These are phyloP conservation scores for Ochromonas danica DNA, from an alignment of 108 stramenopile species.

Conservation along the genomic window DNA sequence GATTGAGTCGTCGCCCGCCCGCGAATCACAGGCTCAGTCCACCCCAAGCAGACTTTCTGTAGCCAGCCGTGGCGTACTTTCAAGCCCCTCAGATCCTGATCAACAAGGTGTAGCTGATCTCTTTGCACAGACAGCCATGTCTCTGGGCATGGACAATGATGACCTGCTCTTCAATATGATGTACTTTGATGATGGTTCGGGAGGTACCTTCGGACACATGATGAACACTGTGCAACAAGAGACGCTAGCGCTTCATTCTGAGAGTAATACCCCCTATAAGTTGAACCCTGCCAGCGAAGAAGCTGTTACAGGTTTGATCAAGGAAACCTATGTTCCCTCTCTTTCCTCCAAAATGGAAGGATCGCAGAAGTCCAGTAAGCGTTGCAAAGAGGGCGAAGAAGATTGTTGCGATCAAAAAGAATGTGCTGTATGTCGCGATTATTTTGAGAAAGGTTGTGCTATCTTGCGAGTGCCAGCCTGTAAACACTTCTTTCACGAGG, in stretches of 20 bases:
- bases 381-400: background rate
- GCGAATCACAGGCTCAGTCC: too few relatives aligned
- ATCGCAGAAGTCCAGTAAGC: background rate
- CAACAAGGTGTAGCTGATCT: background rate
- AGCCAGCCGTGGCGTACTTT: too few relatives aligned
- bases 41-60: too few relatives aligned
- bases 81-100: background rate
- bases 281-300: slow-evolving; percentile 22
- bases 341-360: background rate
- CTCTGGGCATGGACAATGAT: slow-evolving; percentile 32
- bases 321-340: background rate
- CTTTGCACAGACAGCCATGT: slow-evolving; percentile 33
- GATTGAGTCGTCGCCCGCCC: too few relatives aligned
- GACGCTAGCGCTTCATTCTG: slow-evolving; percentile 27
- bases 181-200: slow-evolving; percentile 27
- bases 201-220: background rate
- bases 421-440: slow-evolving; percentile 30
- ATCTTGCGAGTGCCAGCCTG: slow-evolving; percentile 12
- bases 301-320: background rate
- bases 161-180: slow-evolving; percentile 32
- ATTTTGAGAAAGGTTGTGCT: background rate
- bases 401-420: slow-evolving; percentile 7
- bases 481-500: slow-evolving; percentile 23
- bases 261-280: slow-evolving; percentile 30
- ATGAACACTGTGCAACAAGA: slow-evolving; percentile 32